Evolutionary conservation across 768 basidiomycete species (phyloP), one percentile per base, ranked within the genome.

Genomic region (Mycena haematopus): DNA sequence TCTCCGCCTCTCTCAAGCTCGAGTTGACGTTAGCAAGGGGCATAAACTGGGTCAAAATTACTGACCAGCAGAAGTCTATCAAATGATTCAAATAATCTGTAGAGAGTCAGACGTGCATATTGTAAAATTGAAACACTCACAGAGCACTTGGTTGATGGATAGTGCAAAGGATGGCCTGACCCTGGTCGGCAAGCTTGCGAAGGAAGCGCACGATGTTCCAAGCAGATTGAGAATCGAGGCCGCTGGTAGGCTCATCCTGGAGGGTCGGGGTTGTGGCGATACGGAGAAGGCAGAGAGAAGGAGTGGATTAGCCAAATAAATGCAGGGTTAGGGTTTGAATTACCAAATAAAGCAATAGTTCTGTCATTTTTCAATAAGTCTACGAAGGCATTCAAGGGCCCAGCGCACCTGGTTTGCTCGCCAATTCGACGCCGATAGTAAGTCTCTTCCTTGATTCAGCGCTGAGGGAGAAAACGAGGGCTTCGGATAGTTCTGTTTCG

Each of bases 371-470:
- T 25, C 17, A 25, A 19, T 46, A n/a, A 25, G 24, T 7, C 10
- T 14, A 5, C 14, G 7, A 38, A 3, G 35, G 14, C n/a, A 13
- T 17, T 27, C 31, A 7, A 35, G 21, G n/a, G 27, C 38, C 6
- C 11, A 45, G 11, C 44, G 44, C 22, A 63, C 62, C 62, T 0
- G 92, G 92, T 72, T 95, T 94, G 74, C 91, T 90, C 19, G 93
- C 93, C 9, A 96, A 82, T 73, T 96, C 94, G 57, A 96, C 94
- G 60, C 92, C 95, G 68, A 96, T 96, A 1, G 94, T 95, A 24
- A 95, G 81, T 11, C 93, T 88, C 73, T 96, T 96, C 63, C 92
- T 83, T 9, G 89, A 86, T 67, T 89, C 90, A 24, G 86, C 82
- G 55, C 80, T 82, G 36, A 91, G 79, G 66, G 83, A 86, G 72